Evolutionary conservation across 192 early-diverging fungal genomes (phyloP), one percentile per base, ranked within the genome.

Genomic region (Thamnidium elegans): DNA sequence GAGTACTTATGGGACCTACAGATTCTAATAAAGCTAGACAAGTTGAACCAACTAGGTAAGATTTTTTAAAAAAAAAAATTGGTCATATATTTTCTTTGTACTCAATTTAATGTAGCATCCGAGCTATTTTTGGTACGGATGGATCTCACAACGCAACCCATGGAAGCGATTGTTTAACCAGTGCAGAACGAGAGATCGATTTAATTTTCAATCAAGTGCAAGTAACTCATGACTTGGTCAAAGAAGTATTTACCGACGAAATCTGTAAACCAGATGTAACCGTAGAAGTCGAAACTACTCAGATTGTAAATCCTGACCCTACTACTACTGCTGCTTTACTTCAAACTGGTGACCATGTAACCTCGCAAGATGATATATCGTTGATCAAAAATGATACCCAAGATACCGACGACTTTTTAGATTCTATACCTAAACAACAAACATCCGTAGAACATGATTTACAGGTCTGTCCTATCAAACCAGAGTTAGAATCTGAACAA

Each of bases 51-150:
- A 72, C 76, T 3, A 79, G 65, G 65, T 55, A 58, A n/a, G n/a
- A n/a, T n/a, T n/a, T n/a, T n/a, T n/a, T n/a, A n/a, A n/a, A 46
- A 23, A 44, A 10, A 39, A 21, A 50, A 11, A 30, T 7, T 26
- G 13, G 6, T 32, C n/a, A 39, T 23, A 14, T 20, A 17, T 11
- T 30, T 34, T 32, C 23, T 26, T 6, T 26, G 13, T 52, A 43
- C 36, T 55, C 9, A 55, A 31, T 30, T 32, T 32, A 46, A 31
- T 15, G 17, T 50, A 66, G 65, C 48, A 81, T 85, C 45, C 81
- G 84, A 32, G 83, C 76, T n/a, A 74, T 75, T 32, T 79, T 85
- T 39, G 84, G 76, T 19, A 67, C 68, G 17, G 84, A 86, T 66
- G 71, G 68, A 45, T 69, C 79, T 50, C 81, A 80, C 53, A 83